These are phyloP conservation scores for Calamus simplicifolius DNA, from an alignment of 176 grass and related monocot species.

Conservation along the genomic window DNA sequence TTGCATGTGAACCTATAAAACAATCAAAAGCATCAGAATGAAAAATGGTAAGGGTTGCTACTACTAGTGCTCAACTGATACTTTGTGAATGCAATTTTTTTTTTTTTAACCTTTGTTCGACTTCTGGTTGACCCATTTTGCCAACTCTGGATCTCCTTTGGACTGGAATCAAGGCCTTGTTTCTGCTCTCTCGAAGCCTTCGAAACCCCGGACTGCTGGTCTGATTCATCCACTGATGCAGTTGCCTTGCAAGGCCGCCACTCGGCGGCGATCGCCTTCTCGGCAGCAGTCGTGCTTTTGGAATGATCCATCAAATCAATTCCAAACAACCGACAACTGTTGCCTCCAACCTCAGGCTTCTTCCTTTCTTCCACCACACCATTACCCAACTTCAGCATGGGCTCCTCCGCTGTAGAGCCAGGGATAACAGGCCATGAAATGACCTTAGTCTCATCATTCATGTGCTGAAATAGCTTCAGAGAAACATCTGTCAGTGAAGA, in stretches of 20 bases:
- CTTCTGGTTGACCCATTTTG: neutral
- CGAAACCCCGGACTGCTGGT: neutral
- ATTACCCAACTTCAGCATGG: slow-evolving; percentile 16
- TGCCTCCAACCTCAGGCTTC: slow-evolving; percentile 8
- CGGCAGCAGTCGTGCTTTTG: slow-evolving; percentile 1
- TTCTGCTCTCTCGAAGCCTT: slow-evolving; percentile 5
- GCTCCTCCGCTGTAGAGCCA: slow-evolving; percentile 24
- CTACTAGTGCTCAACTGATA: too few relatives aligned
- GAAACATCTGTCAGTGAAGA: slow-evolving; percentile 27
- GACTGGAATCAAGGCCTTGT: neutral
- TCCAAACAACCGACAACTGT: slow-evolving; percentile 45
- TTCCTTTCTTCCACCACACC: slow-evolving; percentile 21
- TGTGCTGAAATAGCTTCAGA: slow-evolving; percentile 38
- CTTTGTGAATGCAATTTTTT: too few relatives aligned
- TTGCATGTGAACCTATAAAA: slow-evolving; percentile 17
- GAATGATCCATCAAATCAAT: slow-evolving; percentile 33
- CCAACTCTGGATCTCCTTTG: neutral
- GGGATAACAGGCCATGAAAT: neutral
- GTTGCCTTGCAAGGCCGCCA: neutral
- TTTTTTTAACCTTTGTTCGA: neutral
- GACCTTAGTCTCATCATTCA: slow-evolving; percentile 17
- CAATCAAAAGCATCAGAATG: neutral
- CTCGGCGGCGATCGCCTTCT: neutral
- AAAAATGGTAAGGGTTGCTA: too few relatives aligned
- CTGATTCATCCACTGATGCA: neutral